Evolutionary conservation across 441 rosid species (phyloP), one percentile per base, ranked within the genome.

Genomic region (Metrosideros polymorpha): DNA sequence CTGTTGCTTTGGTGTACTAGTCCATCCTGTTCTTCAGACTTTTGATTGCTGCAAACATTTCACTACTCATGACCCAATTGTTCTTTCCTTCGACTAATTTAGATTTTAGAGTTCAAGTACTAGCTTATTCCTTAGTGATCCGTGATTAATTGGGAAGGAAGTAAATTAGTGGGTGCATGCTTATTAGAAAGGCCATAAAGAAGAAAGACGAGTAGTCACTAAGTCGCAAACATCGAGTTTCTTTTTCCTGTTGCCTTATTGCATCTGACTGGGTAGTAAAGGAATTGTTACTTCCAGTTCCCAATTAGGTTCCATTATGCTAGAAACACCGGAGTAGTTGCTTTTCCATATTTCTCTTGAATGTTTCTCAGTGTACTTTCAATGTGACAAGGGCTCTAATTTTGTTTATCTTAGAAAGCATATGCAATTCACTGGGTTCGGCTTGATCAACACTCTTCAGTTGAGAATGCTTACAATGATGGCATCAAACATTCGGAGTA

Each of bases 381-480:
- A 9, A 9, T 32, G 77, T 71, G 79, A 71, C 79, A 71, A 1
- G 15, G 79, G 79, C n/a, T 71, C 47, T 71, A 6, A 50, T 50
- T 85, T 53, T 82, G 85, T 53, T 54, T 87, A 85, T n/a, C 85
- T 53, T 94, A 96, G 99, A 97, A 94, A 97, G 99, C 98, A 53
- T 94, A 89, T 88, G 91, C 96, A 87, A 97, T 96, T 89, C 99
- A 97, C 77, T 97, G 99, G 99, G 99, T 97, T 93, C 92, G 91
- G 86, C 88, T 95, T 91, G 98, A 94, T 88, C 96, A 87, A 63
- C 92, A 92, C 91, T 91, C 93, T 85, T 93, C 98, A 50, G 90
- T 91, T 53, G 95, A 93, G 91, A 96, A 95, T 87, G 98, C 98
- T 85, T 95, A 90, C 86, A 83, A 71, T 32, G 97, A 94, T 89